Percentiles rank a stretch among this genome's conserved stretches.
Evolutionary conservation across 768 basidiomycete species (phyloP).

Genomic region (Pisolithus orientalis): DNA sequence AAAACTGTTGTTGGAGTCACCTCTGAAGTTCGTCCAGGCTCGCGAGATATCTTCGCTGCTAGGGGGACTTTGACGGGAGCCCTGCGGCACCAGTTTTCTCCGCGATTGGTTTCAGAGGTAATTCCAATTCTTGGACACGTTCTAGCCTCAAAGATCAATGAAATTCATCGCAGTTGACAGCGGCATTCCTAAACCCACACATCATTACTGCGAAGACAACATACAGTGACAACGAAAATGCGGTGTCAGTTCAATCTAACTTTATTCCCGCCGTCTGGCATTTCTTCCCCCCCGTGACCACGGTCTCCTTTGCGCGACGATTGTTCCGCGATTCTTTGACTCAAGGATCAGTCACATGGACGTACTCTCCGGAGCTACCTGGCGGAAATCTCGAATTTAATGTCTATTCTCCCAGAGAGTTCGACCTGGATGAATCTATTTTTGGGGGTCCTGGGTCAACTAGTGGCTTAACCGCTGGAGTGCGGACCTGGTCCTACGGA

Average conservation of each 20-base stretch:
- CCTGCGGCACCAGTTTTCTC: constrained; percentile 71
- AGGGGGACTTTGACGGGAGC: constrained; percentile 56
- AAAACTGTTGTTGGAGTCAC: constrained; percentile 39
- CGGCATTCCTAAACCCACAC: constrained; percentile 36
- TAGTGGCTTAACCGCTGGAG: constrained; percentile 43
- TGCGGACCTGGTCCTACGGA: constrained; percentile 44
- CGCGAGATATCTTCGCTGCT: constrained; percentile 11
- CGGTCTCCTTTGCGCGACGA: constrained; percentile 42
- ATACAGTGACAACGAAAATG: constrained; percentile 46
- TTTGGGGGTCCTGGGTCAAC: constrained; percentile 37
- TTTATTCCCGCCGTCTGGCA: constrained; percentile 29
- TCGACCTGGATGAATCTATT: constrained; percentile 25
- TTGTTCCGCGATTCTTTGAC: constrained; percentile 45
- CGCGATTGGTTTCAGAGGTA: constrained; percentile 48
- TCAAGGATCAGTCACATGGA: constrained; percentile 37
- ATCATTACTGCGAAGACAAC: constrained; percentile 36
- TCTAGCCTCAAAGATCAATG: constrained; percentile 9
- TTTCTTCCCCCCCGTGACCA: constrained; percentile 33
- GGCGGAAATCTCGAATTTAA: constrained; percentile 32
- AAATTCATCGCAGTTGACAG: constrained; percentile 30
- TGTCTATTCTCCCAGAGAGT: constrained; percentile 37
- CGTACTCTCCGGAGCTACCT: constrained; percentile 17
- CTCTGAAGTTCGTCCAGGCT: constrained; percentile 28
- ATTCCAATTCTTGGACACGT: constrained; percentile 12
- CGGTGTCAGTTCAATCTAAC: constrained; percentile 32